Evolutionary conservation across 306 rosid species (phyloP), one percentile per base, ranked within the genome.

Genomic region (Mucuna pruriens): DNA sequence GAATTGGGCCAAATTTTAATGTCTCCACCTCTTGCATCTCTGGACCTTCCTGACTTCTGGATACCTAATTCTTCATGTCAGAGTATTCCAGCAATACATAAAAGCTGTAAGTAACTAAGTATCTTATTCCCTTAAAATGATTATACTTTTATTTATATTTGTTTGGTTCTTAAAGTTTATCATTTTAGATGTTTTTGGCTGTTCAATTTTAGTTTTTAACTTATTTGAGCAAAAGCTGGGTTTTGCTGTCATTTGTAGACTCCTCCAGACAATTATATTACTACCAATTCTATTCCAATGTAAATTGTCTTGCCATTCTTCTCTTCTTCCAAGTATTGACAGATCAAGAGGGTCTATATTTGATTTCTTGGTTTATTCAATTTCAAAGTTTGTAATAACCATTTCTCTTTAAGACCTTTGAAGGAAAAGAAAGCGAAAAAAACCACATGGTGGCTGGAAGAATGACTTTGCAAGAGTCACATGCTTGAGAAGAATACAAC

Each of bases 41-140:
- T 92, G 44, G 98, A 94, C 86, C 68, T 91, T 69, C 94, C 94
- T 46, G 97, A 92, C 42, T 67, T 78, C 81, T 94, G 98, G 98
- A 71, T 82, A 77, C 75, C 93, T 42, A 72, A 74, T 75, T 70
- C 83, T 45, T 44, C 69, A 9, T 26, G 78, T 83, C 81, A 31
- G 46, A 80, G 61, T 60, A 67, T 66, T 80, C 74, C 86, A 38
- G 82, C 79, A 76, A 36, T 60, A 0, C 67, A 72, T 42, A 87
- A 79, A 44, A 77, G 22, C 77, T 81, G 97, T 90, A 76, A 78
- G 92, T 71, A 51, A 44, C 62, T 74, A 68, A 80, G 91, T 74
- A 45, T 44, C 62, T 76, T 44, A 42, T 80, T 25, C 54, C 61
- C 33, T 71, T 61, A 60, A 49, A 54, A 77, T 36, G 48, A 54